Conservation (phyloP, 2,329 filamentous ascomycete species). For the Clarireedia hainanense region DNA sequence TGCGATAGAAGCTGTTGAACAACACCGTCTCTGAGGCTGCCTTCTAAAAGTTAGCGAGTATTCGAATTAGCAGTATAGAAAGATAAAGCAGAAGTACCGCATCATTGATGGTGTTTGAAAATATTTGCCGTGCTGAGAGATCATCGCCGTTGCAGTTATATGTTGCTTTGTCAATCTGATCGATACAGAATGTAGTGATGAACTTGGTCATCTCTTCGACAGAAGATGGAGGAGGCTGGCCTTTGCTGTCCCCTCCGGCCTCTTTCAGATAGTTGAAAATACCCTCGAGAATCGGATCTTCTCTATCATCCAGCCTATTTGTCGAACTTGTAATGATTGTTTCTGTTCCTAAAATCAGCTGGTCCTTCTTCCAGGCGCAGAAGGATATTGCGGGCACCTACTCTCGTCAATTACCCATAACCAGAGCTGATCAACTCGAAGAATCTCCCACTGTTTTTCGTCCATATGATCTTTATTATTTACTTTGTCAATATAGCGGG, state of each 20-base stretch:
- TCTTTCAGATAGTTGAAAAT: background rate
- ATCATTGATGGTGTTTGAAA: background rate
- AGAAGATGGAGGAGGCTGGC: background rate
- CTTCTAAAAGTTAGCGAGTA: background rate
- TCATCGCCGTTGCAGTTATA: background rate
- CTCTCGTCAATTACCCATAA: background rate
- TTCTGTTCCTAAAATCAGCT: background rate
- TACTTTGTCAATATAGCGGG: background rate
- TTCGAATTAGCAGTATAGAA: background rate
- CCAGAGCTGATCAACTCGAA: background rate
- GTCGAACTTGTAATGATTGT: background rate
- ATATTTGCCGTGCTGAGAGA: background rate
- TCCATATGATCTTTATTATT: background rate
- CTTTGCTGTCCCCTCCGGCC: background rate
- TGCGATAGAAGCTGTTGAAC: too few species aligned
- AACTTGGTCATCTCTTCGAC: background rate
- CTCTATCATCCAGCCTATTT: background rate
- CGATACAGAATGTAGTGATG: background rate
- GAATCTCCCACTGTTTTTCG: background rate
- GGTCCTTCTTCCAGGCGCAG: background rate
- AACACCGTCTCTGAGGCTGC: background rate
- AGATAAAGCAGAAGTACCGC: background rate
- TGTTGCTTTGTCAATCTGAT: background rate
- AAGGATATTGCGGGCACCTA: background rate
- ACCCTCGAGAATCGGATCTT: background rate